Conservation (phyloP, 2,329 filamentous ascomycete genomes). For the Trichophyton equinum region DNA sequence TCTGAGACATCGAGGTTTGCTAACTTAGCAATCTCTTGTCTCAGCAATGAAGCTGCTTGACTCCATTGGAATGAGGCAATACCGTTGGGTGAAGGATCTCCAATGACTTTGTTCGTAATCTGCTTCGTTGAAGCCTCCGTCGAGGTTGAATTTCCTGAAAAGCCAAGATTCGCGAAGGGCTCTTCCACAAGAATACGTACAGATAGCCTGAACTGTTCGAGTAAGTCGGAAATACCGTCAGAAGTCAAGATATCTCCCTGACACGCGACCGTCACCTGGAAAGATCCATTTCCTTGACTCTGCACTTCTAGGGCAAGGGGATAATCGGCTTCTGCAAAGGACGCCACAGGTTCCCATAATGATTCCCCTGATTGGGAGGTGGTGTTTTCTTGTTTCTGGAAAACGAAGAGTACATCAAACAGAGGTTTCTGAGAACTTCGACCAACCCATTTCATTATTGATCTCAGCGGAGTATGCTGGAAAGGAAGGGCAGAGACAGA, state of each 20-base stretch:
- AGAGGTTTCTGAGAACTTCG: slow-evolving; percentile 43
- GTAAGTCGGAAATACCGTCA: slow-evolving; percentile 26
- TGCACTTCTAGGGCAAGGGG: slow-evolving; percentile 65
- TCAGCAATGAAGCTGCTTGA: slow-evolving; percentile 40
- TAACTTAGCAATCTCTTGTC: slow-evolving; percentile 51
- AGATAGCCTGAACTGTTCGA: slow-evolving; percentile 32
- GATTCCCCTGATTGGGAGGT: slow-evolving; percentile 17
- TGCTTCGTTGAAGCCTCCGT: background rate
- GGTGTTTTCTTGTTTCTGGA: slow-evolving; percentile 44
- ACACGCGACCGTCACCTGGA: slow-evolving; percentile 50
- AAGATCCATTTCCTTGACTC: slow-evolving; percentile 34
- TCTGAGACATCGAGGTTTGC: slow-evolving; percentile 40
- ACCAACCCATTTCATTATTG: slow-evolving; percentile 67
- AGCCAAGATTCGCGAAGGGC: slow-evolving; percentile 12
- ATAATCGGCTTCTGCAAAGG: slow-evolving; percentile 49
- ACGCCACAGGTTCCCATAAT: slow-evolving; percentile 46
- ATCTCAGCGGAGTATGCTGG: slow-evolving; percentile 65
- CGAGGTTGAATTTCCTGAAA: background rate
- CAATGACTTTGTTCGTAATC: background rate
- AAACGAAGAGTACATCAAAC: slow-evolving; percentile 75
- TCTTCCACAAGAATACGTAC: slow-evolving; percentile 27
- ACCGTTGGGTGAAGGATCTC: background rate
- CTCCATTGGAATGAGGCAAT: slow-evolving; percentile 46
- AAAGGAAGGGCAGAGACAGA: slow-evolving; percentile 56
- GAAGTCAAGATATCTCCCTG: slow-evolving; percentile 35